Percentiles rank a stretch among this genome's conserved stretches.
Conservation (phyloP, 331 rosid species). For the Stylosanthes scabra region DNA sequence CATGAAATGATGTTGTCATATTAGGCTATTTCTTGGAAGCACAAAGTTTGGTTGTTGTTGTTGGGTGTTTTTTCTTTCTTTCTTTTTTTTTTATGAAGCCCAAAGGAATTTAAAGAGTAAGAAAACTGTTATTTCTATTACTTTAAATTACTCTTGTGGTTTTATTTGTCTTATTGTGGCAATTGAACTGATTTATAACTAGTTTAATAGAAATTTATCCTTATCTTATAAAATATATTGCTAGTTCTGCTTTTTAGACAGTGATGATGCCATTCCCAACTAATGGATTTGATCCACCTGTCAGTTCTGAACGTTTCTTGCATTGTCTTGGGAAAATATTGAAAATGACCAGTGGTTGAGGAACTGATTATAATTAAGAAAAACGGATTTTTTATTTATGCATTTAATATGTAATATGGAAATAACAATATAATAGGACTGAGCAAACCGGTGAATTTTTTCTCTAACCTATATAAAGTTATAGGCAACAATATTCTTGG, state of each 20-base stretch:
- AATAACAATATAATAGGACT: background rate
- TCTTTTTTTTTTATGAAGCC: no score
- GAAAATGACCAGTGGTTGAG: constrained; percentile 7
- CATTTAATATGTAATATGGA: background rate
- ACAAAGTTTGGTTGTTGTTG: no score
- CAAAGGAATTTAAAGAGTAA: background rate
- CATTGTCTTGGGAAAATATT: constrained; percentile 20
- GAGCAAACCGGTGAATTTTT: background rate
- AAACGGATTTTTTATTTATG: background rate
- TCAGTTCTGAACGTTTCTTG: constrained; percentile 6
- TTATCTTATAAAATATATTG: constrained; percentile 12
- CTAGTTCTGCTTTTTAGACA: background rate
- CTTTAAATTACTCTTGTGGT: background rate
- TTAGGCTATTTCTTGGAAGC: constrained; percentile 15
- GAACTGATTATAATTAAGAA: background rate
- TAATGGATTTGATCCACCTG: constrained; percentile 11
- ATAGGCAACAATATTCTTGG: constrained; percentile 20
- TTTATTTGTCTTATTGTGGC: constrained; percentile 26
- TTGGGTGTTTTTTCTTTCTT: no score
- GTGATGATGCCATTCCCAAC: background rate
- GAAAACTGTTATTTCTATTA: constrained; percentile 14
- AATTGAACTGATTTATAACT: constrained; percentile 3
- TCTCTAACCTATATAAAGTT: background rate
- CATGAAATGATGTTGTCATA: constrained; percentile 19
- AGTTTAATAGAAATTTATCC: background rate